Conservation (phyloP, 2,329 filamentous ascomycete genomes). For the Colletotrichum abscissum region DNA sequence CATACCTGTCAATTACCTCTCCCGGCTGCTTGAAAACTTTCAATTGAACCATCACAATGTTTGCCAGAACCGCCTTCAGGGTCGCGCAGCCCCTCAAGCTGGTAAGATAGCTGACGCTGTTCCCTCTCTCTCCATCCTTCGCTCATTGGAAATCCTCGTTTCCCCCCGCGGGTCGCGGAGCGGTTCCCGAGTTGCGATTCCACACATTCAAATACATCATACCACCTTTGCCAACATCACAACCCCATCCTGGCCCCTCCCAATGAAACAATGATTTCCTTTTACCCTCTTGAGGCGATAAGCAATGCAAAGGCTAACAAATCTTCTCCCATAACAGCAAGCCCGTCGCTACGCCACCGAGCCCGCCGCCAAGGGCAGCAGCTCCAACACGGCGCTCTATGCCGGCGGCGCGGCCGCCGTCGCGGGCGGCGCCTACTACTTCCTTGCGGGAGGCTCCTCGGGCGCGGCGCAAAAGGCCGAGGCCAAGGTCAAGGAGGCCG, state of each 20-base stretch:
- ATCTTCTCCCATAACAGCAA: conserved; percentile 52
- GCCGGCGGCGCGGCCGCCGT: conserved; percentile 68
- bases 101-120: conserved; percentile 55
- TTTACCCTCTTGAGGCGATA: not conserved
- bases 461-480: conserved; percentile 62
- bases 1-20: conserved; percentile 24
- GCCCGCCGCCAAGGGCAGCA: conserved; percentile 57
- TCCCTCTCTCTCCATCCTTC: not conserved
- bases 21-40: conserved; percentile 4
- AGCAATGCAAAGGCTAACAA: not conserved
- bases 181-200: not conserved
- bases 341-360: conserved; percentile 77
- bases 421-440: conserved; percentile 69
- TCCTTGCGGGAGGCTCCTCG: conserved; percentile 59
- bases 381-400: conserved; percentile 70
- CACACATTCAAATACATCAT: not conserved
- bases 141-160: not conserved
- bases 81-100: conserved; percentile 73
- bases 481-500: conserved; percentile 60
- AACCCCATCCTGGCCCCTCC: not conserved
- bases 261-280: not conserved
- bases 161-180: not conserved
- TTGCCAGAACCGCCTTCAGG: conserved; percentile 73
- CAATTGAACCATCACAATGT: conserved; percentile 62
- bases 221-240: not conserved